Evolutionary conservation across 306 rosid genomes (phyloP).

Genomic region (Inga leiocalycina): DNA sequence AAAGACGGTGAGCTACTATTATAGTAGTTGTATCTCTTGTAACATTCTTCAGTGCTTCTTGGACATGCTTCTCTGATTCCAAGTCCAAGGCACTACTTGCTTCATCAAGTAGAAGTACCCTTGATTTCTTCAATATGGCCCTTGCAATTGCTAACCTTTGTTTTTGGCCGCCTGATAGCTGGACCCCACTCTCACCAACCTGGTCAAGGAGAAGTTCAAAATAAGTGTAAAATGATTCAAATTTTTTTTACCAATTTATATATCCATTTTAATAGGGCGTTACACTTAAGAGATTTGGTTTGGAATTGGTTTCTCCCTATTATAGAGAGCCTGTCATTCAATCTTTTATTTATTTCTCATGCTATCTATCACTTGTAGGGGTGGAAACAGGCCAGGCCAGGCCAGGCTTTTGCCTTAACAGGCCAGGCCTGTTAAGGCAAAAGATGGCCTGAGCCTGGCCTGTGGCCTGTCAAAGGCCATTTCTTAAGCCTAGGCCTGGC

Average conservation of each 20-base stretch:
- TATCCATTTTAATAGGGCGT: neutral
- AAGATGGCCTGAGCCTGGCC: no score
- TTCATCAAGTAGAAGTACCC: constrained; percentile 82
- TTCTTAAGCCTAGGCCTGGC: no score
- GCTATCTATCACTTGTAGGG: neutral
- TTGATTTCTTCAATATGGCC: constrained; percentile 82
- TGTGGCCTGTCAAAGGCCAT: no score
- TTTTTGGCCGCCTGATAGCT: constrained; percentile 91
- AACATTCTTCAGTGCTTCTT: constrained; percentile 65
- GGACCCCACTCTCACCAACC: constrained; percentile 89
- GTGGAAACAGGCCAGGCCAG: no score
- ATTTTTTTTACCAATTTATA: neutral
- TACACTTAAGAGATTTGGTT: neutral
- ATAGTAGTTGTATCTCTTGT: constrained; percentile 67
- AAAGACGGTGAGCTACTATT: constrained; percentile 83
- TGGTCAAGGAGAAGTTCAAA: neutral
- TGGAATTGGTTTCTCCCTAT: neutral
- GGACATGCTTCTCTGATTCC: constrained; percentile 87
- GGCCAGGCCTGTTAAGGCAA: no score
- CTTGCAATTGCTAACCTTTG: constrained; percentile 90
- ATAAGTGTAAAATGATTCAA: neutral
- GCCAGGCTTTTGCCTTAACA: no score
- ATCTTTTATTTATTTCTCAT: neutral
- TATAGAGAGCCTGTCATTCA: neutral
- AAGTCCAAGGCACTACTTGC: constrained; percentile 93